Evolutionary conservation across 1,139 yeast species (phyloP).

Genomic region (Barnettozyma hawaiiensis): DNA sequence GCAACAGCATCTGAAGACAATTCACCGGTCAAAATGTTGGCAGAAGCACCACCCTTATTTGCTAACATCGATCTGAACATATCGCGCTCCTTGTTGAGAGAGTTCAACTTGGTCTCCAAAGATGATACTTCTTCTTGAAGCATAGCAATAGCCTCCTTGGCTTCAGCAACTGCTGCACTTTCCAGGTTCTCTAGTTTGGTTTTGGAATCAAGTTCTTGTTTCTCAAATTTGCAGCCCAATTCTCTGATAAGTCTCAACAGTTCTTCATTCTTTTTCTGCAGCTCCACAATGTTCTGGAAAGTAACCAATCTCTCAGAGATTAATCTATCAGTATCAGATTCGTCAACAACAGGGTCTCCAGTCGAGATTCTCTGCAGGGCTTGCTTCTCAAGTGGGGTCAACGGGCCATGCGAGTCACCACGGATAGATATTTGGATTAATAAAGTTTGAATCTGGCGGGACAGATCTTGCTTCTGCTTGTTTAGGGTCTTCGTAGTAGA

Average conservation of each 20-base stretch:
- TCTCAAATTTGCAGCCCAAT: conserved; percentile 65
- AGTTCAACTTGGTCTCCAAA: conserved; percentile 43
- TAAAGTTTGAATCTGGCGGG: conserved; percentile 71
- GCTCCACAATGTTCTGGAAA: conserved; percentile 60
- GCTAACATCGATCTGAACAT: conserved; percentile 45
- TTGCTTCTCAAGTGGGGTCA: conserved; percentile 51
- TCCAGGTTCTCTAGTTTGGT: conserved; percentile 44
- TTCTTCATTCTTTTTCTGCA: conserved; percentile 70
- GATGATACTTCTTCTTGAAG: conserved; percentile 58
- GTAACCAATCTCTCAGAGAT: conserved; percentile 70
- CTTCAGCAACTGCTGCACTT: conserved; percentile 62
- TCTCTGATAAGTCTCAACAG: conserved; percentile 61
- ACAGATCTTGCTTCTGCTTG: conserved; percentile 63
- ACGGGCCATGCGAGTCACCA: conserved; percentile 46
- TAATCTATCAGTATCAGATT: conserved; percentile 63
- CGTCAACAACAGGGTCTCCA: conserved; percentile 30
- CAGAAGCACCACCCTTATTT: conserved; percentile 17
- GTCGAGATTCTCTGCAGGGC: conserved; percentile 31
- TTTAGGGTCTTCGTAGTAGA: conserved; percentile 39
- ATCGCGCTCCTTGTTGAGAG: conserved; percentile 61
- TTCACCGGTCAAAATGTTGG: conserved; percentile 16
- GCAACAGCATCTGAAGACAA: conserved; percentile 26
- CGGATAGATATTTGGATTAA: conserved; percentile 62
- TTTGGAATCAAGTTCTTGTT: conserved; percentile 38
- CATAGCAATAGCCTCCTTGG: conserved; percentile 66